Evolutionary conservation across 495 filamentous ascomycete species (phyloP), one percentile per base, ranked within the genome.

Genomic region (Penicillium steckii): DNA sequence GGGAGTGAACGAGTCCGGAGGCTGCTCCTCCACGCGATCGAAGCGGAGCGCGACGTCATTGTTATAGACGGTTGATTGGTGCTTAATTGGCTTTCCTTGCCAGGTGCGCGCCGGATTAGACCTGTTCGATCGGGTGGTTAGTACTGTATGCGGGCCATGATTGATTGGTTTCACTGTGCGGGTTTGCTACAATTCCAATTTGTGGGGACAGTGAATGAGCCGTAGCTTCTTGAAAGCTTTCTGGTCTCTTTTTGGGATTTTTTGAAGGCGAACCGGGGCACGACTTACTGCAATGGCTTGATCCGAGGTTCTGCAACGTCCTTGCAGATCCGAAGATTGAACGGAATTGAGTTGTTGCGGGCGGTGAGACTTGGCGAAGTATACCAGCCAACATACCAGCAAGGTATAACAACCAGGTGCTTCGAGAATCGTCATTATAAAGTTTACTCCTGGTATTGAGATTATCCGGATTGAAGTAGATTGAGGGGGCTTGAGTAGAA

Each of bases 21-120:
- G 21, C 67, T 64, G 17, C 62, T 58, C 46, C 59, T 60, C 59
- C 59, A 68, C 32, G 66, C 68, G 43, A 69, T 59, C 32, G 51
- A 51, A 22, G 62, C 52, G 12, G 66, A 57, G 22, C 46, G 55
- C 15, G 58, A 56, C 18, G 66, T 61, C 69, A 72, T 72, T 29
- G 44, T 18, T 33, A 26, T 25, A n/a, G 4, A 42, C 4, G 37
- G 32, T 24, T 38, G 22, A 23, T 32, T 22, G 48, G 29, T 12
- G 46, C 41, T 52, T 52, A 56, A 59, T 66, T 60, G 57, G 50
- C 46, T 30, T 56, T 54, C 47, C 26, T 42, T 54, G 48, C 48
- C 53, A 45, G 40, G 50, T 50, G 46, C 25, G 50, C 53, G 56
- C 52, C 56, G 48, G 50, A 51, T 48, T 54, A 41, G 35, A 58